These are phyloP conservation scores for Russula sp. DNA, from an alignment of 768 basidiomycete genomes.

Conservation along the genomic window DNA sequence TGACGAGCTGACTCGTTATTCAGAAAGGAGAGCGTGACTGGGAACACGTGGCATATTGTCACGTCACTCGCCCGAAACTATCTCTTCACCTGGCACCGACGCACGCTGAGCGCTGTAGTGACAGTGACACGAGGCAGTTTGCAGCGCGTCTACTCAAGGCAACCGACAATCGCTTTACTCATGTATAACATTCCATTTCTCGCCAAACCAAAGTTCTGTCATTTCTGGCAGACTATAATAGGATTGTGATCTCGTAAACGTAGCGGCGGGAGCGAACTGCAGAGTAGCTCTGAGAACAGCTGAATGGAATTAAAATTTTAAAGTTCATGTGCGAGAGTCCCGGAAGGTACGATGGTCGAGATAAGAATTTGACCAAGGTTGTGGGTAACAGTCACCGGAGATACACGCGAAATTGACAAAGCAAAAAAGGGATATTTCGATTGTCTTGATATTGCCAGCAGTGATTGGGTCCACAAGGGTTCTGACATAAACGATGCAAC, in stretches of 20 bases:
- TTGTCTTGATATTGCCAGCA: neutral
- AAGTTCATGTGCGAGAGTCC: neutral
- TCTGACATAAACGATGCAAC: conserved; percentile 3
- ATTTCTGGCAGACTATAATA: neutral
- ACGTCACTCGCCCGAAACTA: neutral
- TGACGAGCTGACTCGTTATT: neutral
- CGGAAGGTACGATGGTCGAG: conserved; percentile 9
- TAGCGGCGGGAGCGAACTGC: neutral
- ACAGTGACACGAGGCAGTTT: neutral
- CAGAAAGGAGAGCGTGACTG: neutral
- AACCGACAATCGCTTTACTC: neutral
- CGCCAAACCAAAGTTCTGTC: conserved; percentile 2
- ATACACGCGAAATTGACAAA: neutral
- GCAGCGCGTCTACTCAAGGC: neutral
- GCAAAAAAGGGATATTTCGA: conserved; percentile 1
- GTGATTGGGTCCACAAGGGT: neutral
- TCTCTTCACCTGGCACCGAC: neutral
- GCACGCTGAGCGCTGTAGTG: neutral
- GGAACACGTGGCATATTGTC: neutral
- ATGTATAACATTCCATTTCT: neutral
- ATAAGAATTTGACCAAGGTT: conserved; percentile 5
- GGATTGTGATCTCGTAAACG: neutral
- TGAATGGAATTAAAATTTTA: conserved; percentile 8
- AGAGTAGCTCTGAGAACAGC: neutral
- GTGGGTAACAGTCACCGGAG: neutral